Evolutionary conservation across 768 basidiomycete genomes (phyloP).

Genomic region (Gyrodon lividus): DNA sequence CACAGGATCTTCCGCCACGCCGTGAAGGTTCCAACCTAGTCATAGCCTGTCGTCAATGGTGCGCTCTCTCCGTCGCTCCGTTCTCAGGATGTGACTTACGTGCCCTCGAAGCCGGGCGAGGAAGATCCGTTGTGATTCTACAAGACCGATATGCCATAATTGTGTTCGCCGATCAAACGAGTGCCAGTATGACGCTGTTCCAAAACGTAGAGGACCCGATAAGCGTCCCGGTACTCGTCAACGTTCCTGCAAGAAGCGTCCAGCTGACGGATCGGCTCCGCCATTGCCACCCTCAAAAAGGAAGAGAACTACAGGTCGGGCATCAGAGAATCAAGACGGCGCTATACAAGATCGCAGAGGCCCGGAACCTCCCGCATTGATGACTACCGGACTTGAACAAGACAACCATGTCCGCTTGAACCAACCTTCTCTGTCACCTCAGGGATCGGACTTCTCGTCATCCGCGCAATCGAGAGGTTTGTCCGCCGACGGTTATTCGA

Average conservation of each 20-base stretch:
- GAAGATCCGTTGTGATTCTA: slow-evolving; percentile 87
- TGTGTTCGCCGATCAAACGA: slow-evolving; percentile 74
- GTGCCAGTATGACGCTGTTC: slow-evolving; percentile 77
- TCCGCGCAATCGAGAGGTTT: slow-evolving; percentile 26
- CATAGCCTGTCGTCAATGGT: slow-evolving; percentile 87
- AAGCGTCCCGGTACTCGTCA: slow-evolving; percentile 83
- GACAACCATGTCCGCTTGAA: slow-evolving; percentile 24
- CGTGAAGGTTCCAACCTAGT: slow-evolving; percentile 67
- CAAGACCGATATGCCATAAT: slow-evolving; percentile 78
- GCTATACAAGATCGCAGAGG: slow-evolving; percentile 27
- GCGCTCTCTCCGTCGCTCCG: slow-evolving; percentile 35
- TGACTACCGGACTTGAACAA: slow-evolving; percentile 27
- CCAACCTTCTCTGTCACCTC: slow-evolving; percentile 33
- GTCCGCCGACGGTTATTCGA: slow-evolving; percentile 24
- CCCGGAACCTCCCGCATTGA: slow-evolving; percentile 24
- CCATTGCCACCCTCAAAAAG: slow-evolving; percentile 52
- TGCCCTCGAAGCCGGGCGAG: slow-evolving; percentile 64
- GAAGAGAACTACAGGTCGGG: slow-evolving; percentile 40
- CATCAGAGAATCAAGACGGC: slow-evolving; percentile 34
- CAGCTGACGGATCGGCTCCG: slow-evolving; percentile 52
- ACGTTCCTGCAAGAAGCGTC: slow-evolving; percentile 81
- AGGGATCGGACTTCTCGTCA: slow-evolving; percentile 31
- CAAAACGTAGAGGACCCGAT: slow-evolving; percentile 83
- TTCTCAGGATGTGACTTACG: slow-evolving; percentile 29
- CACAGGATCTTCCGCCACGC: slow-evolving; percentile 37